Base-by-base conservation (phyloP, 371 early-diverging fungal genomes). In the Blakeslea trispora region DNA sequence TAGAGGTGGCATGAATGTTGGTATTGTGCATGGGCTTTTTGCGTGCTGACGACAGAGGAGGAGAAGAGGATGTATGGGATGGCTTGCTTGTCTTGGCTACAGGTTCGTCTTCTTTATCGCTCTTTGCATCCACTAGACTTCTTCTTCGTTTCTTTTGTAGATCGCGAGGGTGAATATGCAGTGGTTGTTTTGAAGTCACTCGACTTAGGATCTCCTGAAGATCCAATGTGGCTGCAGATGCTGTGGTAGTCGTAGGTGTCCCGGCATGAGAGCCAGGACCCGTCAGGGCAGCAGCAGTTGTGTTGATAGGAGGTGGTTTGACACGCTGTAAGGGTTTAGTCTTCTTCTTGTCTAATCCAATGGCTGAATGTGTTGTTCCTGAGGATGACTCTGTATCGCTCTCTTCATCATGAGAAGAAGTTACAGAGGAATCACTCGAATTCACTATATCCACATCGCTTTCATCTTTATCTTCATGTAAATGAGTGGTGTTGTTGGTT, bases 161-260 rank as follows among this genome's bases (percentile, higher is more conserved):
- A 41, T 63, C 63, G 21, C 57, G 57, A 18, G 63, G 63, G 18
- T 57, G 63, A 18, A 63, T 54, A 28, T 63, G 63, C 8, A 53
- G 37, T 5, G 50, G 57, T 19, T 53, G 63, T 15, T 56, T 44
- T 4, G 35, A 14, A 14, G 68, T 62, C 1, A 72, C 72, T n/a
- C 76, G 62, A 32, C 63, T 70, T 5, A 72, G 34, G n/a, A 77
- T 48, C 32, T 71, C 74, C 32, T 76, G 71, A 15, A 72, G 51
- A 37, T 76, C 66, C 23, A 69, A 31, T 2, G 63, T 57, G 3
- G 49, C 58, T 3, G 8, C 28, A 13, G n/a, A 34, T 7, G 23
- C 8, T 0, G 50, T 23, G 28, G 28, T 28, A 5, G 28, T 3
- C 7, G 28, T 28, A 28, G 28, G 3, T 28, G 28, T n/a, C n/a